These are phyloP conservation scores for Colletotrichum higginsianum DNA, from an alignment of 2,329 filamentous ascomycete species.

Conservation along the genomic window DNA sequence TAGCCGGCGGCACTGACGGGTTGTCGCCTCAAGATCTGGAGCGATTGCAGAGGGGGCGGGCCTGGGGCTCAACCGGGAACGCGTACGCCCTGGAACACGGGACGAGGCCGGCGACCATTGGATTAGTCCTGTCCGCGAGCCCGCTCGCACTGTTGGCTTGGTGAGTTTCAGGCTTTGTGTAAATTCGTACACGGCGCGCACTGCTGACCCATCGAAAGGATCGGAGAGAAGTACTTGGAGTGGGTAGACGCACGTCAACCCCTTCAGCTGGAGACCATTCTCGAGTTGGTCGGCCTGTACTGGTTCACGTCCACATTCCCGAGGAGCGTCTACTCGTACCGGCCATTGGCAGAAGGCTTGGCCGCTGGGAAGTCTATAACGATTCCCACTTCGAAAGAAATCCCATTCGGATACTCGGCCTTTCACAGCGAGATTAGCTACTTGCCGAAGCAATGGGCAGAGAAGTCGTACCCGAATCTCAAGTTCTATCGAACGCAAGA, in stretches of 20 bases:
- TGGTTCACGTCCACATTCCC: constrained; percentile 68
- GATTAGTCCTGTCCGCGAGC: constrained; percentile 65
- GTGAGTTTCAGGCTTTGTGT: constrained; percentile 41
- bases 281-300: constrained; percentile 67
- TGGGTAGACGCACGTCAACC: constrained; percentile 63
- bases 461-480: constrained; percentile 43
- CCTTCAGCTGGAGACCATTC: constrained; percentile 57
- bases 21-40: constrained; percentile 24
- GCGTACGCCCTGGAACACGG: constrained; percentile 69
- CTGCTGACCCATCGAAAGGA: constrained; percentile 49
- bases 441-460: constrained; percentile 54
- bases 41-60: constrained; percentile 51
- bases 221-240: constrained; percentile 70
- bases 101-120: constrained; percentile 69
- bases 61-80: constrained; percentile 58
- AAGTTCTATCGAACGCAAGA: constrained; percentile 32
- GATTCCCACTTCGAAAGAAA: constrained; percentile 53
- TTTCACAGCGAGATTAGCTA: constrained; percentile 60
- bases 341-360: constrained; percentile 37
- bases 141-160: constrained; percentile 72
- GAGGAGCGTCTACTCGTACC: constrained; percentile 65
- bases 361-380: not conserved
- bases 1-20: not conserved
- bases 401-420: constrained; percentile 62
- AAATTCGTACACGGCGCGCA: not conserved